Percentiles rank a stretch among this genome's conserved stretches.
Evolutionary conservation across 2,329 filamentous ascomycete genomes (phyloP).

Genomic region (Rutstroemia sp.): DNA sequence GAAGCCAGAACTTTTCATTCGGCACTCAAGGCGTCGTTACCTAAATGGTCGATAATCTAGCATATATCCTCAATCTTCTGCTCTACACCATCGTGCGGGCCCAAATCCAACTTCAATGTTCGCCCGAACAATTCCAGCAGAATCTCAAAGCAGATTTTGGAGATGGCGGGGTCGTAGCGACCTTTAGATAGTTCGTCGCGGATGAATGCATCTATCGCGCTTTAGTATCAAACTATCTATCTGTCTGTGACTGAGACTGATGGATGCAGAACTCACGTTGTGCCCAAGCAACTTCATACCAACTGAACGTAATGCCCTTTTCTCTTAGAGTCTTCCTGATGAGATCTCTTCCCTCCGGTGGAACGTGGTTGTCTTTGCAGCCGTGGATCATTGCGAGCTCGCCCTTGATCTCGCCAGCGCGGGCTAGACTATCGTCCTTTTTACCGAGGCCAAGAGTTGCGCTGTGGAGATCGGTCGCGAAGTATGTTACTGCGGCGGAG

Average conservation of each 20-base stretch:
- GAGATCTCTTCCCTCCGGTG: constrained; percentile 71
- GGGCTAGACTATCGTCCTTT: constrained; percentile 49
- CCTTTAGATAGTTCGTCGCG: constrained; percentile 88
- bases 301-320: constrained; percentile 66
- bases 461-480: constrained; percentile 85
- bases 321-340: constrained; percentile 78
- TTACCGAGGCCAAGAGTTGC: constrained; percentile 65
- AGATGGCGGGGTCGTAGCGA: constrained; percentile 82
- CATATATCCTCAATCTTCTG: constrained; percentile 67
- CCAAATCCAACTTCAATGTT: constrained; percentile 71
- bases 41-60: constrained; percentile 31
- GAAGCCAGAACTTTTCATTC: not conserved
- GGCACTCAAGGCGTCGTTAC: not conserved
- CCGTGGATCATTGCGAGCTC: constrained; percentile 89
- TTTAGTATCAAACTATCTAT: not conserved
- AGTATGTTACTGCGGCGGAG: constrained; percentile 74
- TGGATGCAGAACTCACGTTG: constrained; percentile 53
- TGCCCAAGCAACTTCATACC: constrained; percentile 87
- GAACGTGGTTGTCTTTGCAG: constrained; percentile 84
- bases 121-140: constrained; percentile 78
- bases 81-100: constrained; percentile 53
- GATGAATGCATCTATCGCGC: constrained; percentile 68
- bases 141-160: constrained; percentile 86
- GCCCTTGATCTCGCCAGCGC: constrained; percentile 61
- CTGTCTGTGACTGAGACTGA: not conserved